A percentile compares a stretch with the other conserved stretches of the same genome.
Conservation (phyloP, 805 yeast species). For the Limtongia smithiae region DNA sequence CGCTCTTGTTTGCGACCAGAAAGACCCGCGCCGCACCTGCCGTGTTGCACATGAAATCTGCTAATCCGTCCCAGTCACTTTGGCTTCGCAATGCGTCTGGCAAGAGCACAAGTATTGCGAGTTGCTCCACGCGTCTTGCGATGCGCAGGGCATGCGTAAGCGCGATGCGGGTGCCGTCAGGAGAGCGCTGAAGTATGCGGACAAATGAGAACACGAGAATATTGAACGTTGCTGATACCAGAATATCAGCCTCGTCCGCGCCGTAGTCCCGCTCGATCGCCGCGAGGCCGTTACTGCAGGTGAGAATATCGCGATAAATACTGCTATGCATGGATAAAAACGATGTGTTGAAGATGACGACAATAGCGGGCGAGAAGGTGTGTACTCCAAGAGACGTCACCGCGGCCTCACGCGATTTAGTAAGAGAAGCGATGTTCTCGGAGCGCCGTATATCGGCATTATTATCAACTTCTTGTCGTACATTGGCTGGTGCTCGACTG, state of each 20-base stretch:
- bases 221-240: slow-evolving; percentile 5
- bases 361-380: slow-evolving; percentile 2
- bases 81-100: not conserved
- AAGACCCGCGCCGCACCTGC: slow-evolving; percentile 1
- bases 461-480: too few relatives aligned
- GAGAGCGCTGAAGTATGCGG: slow-evolving; percentile 9
- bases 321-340: slow-evolving; percentile 1
- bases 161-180: slow-evolving; percentile 3
- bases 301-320: slow-evolving; percentile 1
- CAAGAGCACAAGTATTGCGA: slow-evolving; percentile 3
- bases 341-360: slow-evolving; percentile 11
- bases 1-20: not conserved
- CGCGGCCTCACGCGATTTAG: too few relatives aligned
- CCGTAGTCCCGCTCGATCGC: slow-evolving; percentile 21
- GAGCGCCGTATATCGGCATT: too few relatives aligned
- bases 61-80: slow-evolving; percentile 10
- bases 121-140: not conserved
- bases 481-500: too few relatives aligned
- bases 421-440: too few relatives aligned
- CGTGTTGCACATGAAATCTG: slow-evolving; percentile 9
- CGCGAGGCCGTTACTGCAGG: not conserved
- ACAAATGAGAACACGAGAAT: slow-evolving; percentile 5
- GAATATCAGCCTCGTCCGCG: slow-evolving; percentile 9
- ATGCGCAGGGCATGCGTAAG: slow-evolving; percentile 1
- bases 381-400: too few relatives aligned